phyloP scores from a whole-genome alignment of 768 basidiomycete species.

The Holtermanniella nyarrowii region DNA sequence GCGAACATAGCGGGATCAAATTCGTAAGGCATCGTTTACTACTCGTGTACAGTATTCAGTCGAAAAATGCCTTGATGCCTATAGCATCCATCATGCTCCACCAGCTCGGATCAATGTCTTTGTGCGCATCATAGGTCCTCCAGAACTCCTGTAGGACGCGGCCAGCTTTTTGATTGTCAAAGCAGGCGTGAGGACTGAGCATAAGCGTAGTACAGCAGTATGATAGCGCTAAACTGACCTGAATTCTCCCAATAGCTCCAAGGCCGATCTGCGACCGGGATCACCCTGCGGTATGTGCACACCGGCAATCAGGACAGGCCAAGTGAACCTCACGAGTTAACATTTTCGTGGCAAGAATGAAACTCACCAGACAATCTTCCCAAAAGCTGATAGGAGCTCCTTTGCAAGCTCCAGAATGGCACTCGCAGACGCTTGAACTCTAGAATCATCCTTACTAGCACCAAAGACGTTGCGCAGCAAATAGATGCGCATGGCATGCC shows the following conservation, averaged over 20 bases:
- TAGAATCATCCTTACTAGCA: slow-evolving; percentile 11
- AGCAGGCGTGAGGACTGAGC: slow-evolving; percentile 11
- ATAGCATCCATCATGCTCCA: slow-evolving; percentile 2
- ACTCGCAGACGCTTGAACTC: slow-evolving; percentile 10
- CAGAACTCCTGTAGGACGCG: slow-evolving; percentile 12
- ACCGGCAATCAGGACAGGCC: slow-evolving; percentile 30
- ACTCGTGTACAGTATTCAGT: slow-evolving; percentile 31
- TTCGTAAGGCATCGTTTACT: slow-evolving; percentile 54
- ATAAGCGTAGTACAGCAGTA: neutral
- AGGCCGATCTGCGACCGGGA: slow-evolving; percentile 12
- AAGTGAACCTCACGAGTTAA: slow-evolving; percentile 26
- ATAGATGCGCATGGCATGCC: slow-evolving; percentile 21
- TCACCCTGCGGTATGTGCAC: slow-evolving; percentile 19
- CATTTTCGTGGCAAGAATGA: neutral
- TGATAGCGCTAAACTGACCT: slow-evolving; percentile 7
- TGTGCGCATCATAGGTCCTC: neutral
- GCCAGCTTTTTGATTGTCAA: slow-evolving; percentile 12
- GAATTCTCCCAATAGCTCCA: slow-evolving; percentile 23
- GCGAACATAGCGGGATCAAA: too few relatives aligned
- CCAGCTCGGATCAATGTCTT: neutral
- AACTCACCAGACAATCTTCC: slow-evolving; percentile 22
- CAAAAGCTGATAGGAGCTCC: slow-evolving; percentile 20
- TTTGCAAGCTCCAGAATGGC: slow-evolving; percentile 26
- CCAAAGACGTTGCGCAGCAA: slow-evolving; percentile 22
- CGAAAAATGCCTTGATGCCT: slow-evolving; percentile 9